Evolutionary conservation across 225 moss, liverwort and hornwort species (phyloP).

Genomic region (Pleurozium schreberi): DNA sequence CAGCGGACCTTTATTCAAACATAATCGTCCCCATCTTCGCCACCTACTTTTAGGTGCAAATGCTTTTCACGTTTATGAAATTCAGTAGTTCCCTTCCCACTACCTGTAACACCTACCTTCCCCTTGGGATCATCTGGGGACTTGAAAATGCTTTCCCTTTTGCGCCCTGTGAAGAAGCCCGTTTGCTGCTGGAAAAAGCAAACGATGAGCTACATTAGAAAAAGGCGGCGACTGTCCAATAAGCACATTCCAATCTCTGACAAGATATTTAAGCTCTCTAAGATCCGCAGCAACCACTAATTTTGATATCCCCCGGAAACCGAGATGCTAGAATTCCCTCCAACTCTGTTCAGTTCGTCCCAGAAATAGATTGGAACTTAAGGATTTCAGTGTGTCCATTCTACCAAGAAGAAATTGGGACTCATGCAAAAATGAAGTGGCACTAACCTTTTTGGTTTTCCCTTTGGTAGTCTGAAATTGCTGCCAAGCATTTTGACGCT

Average conservation of each 20-base stretch:
- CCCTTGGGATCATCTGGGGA: constrained; percentile 99
- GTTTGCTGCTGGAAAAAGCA: constrained; percentile 38
- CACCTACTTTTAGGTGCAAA: constrained; percentile 91
- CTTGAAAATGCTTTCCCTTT: constrained; percentile 98
- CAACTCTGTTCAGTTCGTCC: background rate
- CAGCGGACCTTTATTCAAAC: constrained; percentile 26
- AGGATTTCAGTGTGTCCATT: background rate
- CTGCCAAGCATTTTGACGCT: constrained; percentile 99
- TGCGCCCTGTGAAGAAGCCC: constrained; percentile 95
- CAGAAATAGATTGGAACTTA: background rate
- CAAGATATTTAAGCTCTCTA: background rate
- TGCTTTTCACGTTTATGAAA: constrained; percentile 99
- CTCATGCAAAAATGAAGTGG: background rate
- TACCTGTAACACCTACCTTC: constrained; percentile 99
- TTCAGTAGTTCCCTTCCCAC: constrained; percentile 97
- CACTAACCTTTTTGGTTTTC: constrained; percentile 77
- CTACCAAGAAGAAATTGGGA: background rate
- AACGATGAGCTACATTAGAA: constrained; percentile 1
- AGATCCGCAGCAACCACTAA: background rate
- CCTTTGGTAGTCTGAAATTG: constrained; percentile 92
- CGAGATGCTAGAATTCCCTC: background rate
- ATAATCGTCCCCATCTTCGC: constrained; percentile 81
- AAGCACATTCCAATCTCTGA: background rate
- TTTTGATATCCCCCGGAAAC: background rate
- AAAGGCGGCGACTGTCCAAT: background rate